These are phyloP conservation scores for Lentinula detonsa DNA, from an alignment of 768 basidiomycete genomes.

Conservation along the genomic window DNA sequence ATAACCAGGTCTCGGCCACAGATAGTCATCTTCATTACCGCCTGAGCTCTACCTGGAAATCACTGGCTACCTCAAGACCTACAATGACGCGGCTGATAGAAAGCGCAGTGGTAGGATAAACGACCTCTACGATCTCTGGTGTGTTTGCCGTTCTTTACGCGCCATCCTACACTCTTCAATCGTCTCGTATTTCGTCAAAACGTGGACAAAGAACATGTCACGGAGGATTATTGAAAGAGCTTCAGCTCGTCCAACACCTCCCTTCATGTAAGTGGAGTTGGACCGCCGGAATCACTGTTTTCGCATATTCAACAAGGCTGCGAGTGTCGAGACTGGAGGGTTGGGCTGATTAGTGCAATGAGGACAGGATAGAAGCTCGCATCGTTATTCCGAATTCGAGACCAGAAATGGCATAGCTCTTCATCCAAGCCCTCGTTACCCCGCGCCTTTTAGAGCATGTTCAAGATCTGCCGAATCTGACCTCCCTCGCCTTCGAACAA, in stretches of 20 bases:
- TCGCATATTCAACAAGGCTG: background rate
- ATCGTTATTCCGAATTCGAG: too few species aligned
- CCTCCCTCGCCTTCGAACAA: background rate
- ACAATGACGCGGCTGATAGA: background rate
- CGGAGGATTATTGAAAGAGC: too few species aligned
- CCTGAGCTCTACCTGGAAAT: background rate
- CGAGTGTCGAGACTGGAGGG: background rate
- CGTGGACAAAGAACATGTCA: too few species aligned
- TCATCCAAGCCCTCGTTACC: background rate
- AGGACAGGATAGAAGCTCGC: background rate
- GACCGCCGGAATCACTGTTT: background rate
- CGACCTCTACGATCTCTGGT: background rate
- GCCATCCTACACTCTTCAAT: background rate
- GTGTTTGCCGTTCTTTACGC: background rate
- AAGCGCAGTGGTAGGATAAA: background rate
- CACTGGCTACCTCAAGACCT: background rate
- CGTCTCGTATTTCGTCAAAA: background rate
- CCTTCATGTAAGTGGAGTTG: background rate
- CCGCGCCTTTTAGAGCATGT: background rate
- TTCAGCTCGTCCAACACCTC: background rate
- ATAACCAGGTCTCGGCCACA: too few species aligned
- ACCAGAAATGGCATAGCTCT: background rate
- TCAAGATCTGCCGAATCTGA: background rate
- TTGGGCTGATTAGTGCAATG: background rate
- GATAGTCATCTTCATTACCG: background rate